Base-by-base conservation (phyloP, 495 filamentous ascomycete genomes). In the Lichenothelia convexa region DNA sequence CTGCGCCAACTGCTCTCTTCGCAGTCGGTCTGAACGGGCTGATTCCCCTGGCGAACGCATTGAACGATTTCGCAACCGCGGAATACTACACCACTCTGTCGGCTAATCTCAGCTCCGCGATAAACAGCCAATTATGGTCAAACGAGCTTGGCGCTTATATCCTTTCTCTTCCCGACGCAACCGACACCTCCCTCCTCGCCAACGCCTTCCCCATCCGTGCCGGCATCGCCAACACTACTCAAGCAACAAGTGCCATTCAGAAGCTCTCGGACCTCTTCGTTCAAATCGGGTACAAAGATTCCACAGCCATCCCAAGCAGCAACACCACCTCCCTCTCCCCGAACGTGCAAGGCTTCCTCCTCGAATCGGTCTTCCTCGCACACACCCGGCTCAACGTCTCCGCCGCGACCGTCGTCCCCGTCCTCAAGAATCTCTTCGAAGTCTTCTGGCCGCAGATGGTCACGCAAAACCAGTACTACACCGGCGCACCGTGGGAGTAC, bases 401-500 rank as follows among this genome's bases (percentile, higher is more conserved):
- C 24, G 38, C n/a, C 29, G 20, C 32, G 4, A 37, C 17, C 15
- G 34, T 36, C 21, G 39, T 36, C 3, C 31, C 21, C 18, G 34
- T 36, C 19, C 32, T 33, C 3, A 35, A 21, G 31, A 41, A 5
- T 30, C 44, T 59, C 3, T 37, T 54, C 0, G 48, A 60, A 20
- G 27, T 36, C 24, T 47, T 57, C 16, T 57, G 57, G 55, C 30
- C 49, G n/a, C 43, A 42, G 13, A 58, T 58, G 55, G 19, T 52
- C 1, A 46, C 31, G 16, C 40, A 54, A 23, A 44, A 59, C 30
- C 38, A 53, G 24, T 54, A 54, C 31, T 47, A 44, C 34, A 53
- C 49, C 1, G 57, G 57, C 16, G 46, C 57, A 13, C 34, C 42
- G 32, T 62, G 58, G 58, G 58, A 62, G 24, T 60, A 60, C 35